These are phyloP conservation scores for Phyllostachys edulis DNA, from an alignment of 176 grass and related monocot species.

Conservation along the genomic window DNA sequence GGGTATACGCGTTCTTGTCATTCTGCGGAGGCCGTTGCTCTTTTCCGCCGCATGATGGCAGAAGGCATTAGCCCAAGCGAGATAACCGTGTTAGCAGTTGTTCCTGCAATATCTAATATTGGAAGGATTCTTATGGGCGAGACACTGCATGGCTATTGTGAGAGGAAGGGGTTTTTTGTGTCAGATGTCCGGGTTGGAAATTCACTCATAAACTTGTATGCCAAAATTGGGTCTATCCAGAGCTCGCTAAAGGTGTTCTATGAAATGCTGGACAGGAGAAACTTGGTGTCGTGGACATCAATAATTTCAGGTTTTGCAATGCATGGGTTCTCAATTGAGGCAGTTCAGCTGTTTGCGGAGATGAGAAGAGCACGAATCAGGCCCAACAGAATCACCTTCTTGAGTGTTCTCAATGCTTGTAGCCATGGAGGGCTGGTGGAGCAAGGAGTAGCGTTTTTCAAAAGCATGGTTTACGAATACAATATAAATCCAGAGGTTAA, in stretches of 20 bases:
- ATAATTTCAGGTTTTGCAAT: constrained; percentile 55
- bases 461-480: constrained; percentile 60
- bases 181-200: constrained; percentile 49
- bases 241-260: constrained; percentile 47
- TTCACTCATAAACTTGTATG: constrained; percentile 71
- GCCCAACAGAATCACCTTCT: constrained; percentile 63
- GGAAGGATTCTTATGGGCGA: constrained; percentile 36
- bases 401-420: constrained; percentile 60
- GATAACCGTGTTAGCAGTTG: constrained; percentile 54
- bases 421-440: constrained; percentile 72
- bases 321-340: constrained; percentile 52
- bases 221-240: constrained; percentile 51
- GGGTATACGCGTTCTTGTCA: constrained; percentile 36
- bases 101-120: constrained; percentile 49
- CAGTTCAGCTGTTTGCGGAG: constrained; percentile 44
- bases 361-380: constrained; percentile 43
- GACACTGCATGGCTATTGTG: constrained; percentile 42
- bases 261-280: constrained; percentile 44
- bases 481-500: constrained; percentile 55
- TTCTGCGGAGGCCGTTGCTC: constrained; percentile 34
- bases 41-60: constrained; percentile 49
- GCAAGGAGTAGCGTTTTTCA: constrained; percentile 59
- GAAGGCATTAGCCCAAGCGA: constrained; percentile 40
- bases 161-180: constrained; percentile 31
- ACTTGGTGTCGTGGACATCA: constrained; percentile 76